phyloP scores from a whole-genome alignment of 2,329 filamentous ascomycete species.

The Ophiostoma sp. region DNA sequence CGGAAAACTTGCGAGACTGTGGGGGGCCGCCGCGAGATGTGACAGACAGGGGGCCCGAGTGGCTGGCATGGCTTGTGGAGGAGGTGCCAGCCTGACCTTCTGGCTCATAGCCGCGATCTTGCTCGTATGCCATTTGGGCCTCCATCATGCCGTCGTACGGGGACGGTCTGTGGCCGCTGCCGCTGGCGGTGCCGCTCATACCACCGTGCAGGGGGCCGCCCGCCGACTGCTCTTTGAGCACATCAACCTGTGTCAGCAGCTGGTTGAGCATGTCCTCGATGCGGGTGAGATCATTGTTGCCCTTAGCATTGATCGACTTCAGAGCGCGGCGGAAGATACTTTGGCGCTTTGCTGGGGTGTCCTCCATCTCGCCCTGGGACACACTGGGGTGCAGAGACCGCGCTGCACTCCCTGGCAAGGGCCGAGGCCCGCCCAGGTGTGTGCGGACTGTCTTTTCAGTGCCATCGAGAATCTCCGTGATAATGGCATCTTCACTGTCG shows the following conservation, averaged over 20 bases:
- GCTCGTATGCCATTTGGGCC: conserved; percentile 57
- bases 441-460: conserved; percentile 80
- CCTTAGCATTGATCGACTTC: conserved; percentile 82
- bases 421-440: conserved; percentile 77
- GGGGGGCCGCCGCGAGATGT: conserved; percentile 40
- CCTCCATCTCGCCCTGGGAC: conserved; percentile 54
- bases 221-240: conserved; percentile 59
- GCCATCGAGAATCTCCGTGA: conserved; percentile 79
- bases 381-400: conserved; percentile 52
- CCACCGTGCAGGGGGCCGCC: conserved; percentile 29
- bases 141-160: conserved; percentile 65
- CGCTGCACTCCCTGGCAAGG: conserved; percentile 61
- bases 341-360: conserved; percentile 69
- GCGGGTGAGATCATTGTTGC: conserved; percentile 76
- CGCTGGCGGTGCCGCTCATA: conserved; percentile 28
- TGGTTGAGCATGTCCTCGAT: conserved; percentile 92
- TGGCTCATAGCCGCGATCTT: conserved; percentile 72
- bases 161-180: conserved; percentile 48
- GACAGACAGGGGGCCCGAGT: conserved; percentile 69
- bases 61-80: conserved; percentile 59
- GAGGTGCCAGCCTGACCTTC: conserved; percentile 74
- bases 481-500: conserved; percentile 83
- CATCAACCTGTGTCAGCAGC: conserved; percentile 85
- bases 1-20: conserved; percentile 53
- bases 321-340: conserved; percentile 94